Evolutionary conservation across 1,139 yeast genomes (phyloP).

Genomic region (Taphrina flavorubra): DNA sequence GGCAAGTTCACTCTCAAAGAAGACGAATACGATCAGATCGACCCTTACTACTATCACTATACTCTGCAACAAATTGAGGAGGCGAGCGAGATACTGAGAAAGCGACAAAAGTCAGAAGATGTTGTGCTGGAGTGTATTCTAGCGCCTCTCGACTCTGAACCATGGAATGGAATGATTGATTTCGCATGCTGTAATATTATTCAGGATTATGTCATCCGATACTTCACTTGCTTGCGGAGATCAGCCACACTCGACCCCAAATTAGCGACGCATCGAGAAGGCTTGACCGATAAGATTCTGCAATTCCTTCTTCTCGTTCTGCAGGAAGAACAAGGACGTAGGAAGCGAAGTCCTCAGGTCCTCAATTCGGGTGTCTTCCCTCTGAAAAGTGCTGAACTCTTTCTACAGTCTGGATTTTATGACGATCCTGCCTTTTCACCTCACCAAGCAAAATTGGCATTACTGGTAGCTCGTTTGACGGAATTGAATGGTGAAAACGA

Average conservation of each 20-base stretch:
- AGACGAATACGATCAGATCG: constrained; percentile 61
- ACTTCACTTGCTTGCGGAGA: constrained; percentile 13
- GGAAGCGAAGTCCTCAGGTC: neutral
- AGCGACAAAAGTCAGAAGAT: constrained; percentile 44
- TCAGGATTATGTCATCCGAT: constrained; percentile 20
- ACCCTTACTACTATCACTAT: constrained; percentile 83
- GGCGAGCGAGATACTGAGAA: constrained; percentile 63
- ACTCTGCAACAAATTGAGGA: constrained; percentile 81
- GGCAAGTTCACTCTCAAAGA: constrained; percentile 74
- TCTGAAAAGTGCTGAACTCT: constrained; percentile 4
- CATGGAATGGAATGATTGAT: constrained; percentile 31
- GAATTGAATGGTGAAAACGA: constrained; percentile 27
- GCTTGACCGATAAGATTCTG: constrained; percentile 45
- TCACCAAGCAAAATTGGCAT: constrained; percentile 23
- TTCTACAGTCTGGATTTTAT: neutral
- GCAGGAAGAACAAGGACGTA: constrained; percentile 41
- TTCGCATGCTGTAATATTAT: constrained; percentile 13
- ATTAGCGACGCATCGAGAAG: constrained; percentile 21
- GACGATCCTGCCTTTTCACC: constrained; percentile 11
- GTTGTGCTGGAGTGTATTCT: constrained; percentile 48
- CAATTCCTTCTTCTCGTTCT: constrained; percentile 45
- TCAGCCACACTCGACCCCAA: constrained; percentile 17
- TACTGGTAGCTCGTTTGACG: constrained; percentile 6
- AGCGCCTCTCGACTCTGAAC: neutral
- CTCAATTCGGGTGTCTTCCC: constrained; percentile 2